Conservation (phyloP, 2,329 filamentous ascomycete species). For the Sclerotinia spermophila region DNA sequence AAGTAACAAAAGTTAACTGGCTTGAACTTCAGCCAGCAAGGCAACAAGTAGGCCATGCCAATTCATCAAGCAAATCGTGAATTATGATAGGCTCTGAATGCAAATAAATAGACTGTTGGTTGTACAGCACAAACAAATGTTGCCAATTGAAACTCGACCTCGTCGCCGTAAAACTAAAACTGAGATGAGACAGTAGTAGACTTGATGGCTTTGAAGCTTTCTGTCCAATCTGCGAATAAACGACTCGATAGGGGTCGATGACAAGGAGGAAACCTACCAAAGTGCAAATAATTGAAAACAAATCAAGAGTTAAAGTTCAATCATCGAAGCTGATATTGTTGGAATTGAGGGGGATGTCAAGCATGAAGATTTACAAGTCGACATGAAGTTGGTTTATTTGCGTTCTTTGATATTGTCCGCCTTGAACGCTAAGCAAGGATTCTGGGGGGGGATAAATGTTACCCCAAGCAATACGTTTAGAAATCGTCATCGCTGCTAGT, state of each 20-base stretch:
- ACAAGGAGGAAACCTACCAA: slow-evolving; percentile 3
- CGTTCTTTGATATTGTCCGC: slow-evolving; percentile 9
- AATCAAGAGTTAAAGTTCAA: slow-evolving; percentile 19
- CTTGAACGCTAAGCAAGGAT: slow-evolving; percentile 15
- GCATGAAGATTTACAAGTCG: neutral
- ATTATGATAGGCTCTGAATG: neutral
- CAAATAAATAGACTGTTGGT: neutral
- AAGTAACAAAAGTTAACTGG: neutral
- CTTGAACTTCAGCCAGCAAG: neutral
- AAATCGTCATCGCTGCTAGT: slow-evolving; percentile 21
- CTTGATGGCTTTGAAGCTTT: neutral
- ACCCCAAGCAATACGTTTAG: neutral
- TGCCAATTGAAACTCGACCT: slow-evolving; percentile 15
- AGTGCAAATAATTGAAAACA: neutral
- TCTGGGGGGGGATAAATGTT: neutral
- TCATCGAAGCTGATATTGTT: slow-evolving; percentile 26
- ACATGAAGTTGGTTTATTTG: slow-evolving; percentile 2
- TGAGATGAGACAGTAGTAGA: slow-evolving; percentile 6
- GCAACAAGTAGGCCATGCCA: neutral
- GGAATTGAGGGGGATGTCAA: slow-evolving; percentile 4
- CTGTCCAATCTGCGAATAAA: neutral
- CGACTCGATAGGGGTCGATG: neutral
- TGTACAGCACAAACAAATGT: slow-evolving; percentile 6
- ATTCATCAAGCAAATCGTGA: neutral
- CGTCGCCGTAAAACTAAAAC: neutral